Percentiles rank a stretch among this genome's conserved stretches.
Conservation (phyloP, 2,329 filamentous ascomycete genomes). For the Tolypocladium ophioglossoides region DNA sequence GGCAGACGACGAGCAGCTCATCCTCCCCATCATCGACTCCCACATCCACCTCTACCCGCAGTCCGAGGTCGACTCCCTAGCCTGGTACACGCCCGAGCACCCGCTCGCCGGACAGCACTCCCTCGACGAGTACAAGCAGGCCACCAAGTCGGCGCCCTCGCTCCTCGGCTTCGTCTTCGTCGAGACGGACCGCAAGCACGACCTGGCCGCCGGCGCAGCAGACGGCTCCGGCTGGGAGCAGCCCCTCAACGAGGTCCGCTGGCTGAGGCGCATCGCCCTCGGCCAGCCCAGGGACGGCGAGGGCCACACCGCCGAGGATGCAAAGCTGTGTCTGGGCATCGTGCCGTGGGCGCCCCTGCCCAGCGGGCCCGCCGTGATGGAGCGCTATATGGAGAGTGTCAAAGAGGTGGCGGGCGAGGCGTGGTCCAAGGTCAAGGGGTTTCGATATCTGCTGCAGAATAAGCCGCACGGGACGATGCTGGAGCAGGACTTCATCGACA, state of each 20-base stretch:
- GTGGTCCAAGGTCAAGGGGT: slow-evolving; percentile 63
- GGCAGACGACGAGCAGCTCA: slow-evolving; percentile 24
- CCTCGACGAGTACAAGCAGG: slow-evolving; percentile 48
- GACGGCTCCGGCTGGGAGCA: slow-evolving; percentile 51
- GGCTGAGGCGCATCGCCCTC: slow-evolving; percentile 54
- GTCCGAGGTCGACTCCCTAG: slow-evolving; percentile 53
- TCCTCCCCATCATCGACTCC: slow-evolving; percentile 66
- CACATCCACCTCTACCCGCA: slow-evolving; percentile 83
- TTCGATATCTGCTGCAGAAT: slow-evolving; percentile 75
- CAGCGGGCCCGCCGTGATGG: slow-evolving; percentile 47
- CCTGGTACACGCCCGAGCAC: slow-evolving; percentile 54
- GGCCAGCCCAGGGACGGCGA: slow-evolving; percentile 46
- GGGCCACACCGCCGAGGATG: slow-evolving; percentile 37
- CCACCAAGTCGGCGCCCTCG: slow-evolving; percentile 26
- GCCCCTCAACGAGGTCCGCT: slow-evolving; percentile 63
- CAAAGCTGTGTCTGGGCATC: slow-evolving; percentile 52
- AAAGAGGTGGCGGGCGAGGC: slow-evolving; percentile 50
- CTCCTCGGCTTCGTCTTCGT: slow-evolving; percentile 69
- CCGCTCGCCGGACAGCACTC: slow-evolving; percentile 56
- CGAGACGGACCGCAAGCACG: slow-evolving; percentile 67
- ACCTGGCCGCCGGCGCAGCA: slow-evolving; percentile 33
- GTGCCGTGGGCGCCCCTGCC: slow-evolving; percentile 82
- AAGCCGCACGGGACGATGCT: slow-evolving; percentile 59
- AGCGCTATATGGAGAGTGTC: slow-evolving; percentile 53
- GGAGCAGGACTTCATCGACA: slow-evolving; percentile 50